Percentiles rank a stretch among this genome's conserved stretches.
These are phyloP conservation scores for Alloteropsis semialata DNA, from an alignment of 176 grass and related monocot species.

Conservation along the genomic window DNA sequence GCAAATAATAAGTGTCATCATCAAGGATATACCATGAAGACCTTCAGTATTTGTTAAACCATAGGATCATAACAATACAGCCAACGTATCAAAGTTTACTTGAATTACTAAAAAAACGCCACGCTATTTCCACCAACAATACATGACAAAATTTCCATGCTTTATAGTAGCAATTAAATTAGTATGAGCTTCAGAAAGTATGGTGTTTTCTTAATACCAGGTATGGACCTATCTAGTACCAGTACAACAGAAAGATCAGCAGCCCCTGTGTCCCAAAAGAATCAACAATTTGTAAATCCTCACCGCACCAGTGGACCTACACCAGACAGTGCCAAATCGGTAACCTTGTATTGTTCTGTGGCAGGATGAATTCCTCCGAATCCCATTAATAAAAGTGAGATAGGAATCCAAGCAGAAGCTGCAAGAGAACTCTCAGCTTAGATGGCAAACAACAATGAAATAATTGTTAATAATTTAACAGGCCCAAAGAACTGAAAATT, in stretches of 20 bases:
- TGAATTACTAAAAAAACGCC: not conserved
- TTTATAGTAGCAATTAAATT: not conserved
- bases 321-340: slow-evolving; percentile 1
- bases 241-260: slow-evolving; percentile 11
- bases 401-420: slow-evolving; percentile 23
- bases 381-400: not conserved
- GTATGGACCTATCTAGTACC: not conserved
- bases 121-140: slow-evolving; percentile 4
- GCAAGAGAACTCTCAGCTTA: slow-evolving; percentile 16
- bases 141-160: not conserved
- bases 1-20: no score
- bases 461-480: not conserved
- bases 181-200: not conserved
- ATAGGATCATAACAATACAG: not conserved
- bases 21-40: not conserved
- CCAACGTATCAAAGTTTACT: not conserved
- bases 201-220: not conserved
- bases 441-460: not conserved
- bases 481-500: not conserved
- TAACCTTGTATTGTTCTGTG: not conserved
- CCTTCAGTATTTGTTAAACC: not conserved
- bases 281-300: not conserved
- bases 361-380: slow-evolving; percentile 1
- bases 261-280: not conserved
- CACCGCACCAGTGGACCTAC: not conserved